Base-by-base conservation (phyloP, 805 yeast genomes). In the Wickerhamomyces strasburgensis region DNA sequence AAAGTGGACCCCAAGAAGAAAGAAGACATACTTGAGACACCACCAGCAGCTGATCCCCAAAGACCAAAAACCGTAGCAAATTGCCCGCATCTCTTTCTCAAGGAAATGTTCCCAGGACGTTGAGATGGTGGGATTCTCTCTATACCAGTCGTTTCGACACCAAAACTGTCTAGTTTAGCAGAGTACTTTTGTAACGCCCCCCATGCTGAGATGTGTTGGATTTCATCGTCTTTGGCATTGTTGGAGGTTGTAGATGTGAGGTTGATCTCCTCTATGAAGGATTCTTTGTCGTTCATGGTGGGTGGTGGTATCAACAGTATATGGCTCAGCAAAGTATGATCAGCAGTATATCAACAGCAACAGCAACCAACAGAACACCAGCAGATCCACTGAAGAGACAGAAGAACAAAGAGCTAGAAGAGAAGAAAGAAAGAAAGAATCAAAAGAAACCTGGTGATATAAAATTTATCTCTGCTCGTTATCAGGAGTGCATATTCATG, bases 41-140 rank as follows among this genome's bases (percentile, higher is more conserved):
- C 88, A 37, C 95, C 94, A 42, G 88, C 73, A 0, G 89, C 95
- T 25, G 90, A 78, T 14, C 84, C 52, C 96, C 96, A 87, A 30
- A 86, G 68, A 0, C 94, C 89, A 11, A 72, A 58, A 10, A 84
- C 85, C 8, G 70, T 63, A 6, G 70, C 27, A 30, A 66, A 59
- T 27, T 38, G 43, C 3, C 19, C 27, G 4, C 27, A 30, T 3
- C 19, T 37, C 7, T 38, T 29, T 31, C 38, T 28, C 27, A 60
- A 62, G 11, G 50, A 49, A n/a, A 34, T 36, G 29, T 48, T 54
- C 31, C 25, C 13, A n/a, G 80, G 68, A 39, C 89, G 61, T 35
- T 82, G 84, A 40, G 76, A 66, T 1, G 93, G 83, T 27, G 70
- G 60, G 14, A 83, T 75, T 39, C 95, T 66, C 43, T 84, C 87